Evolutionary conservation across 768 basidiomycete genomes (phyloP).

Genomic region (Macrolepiota fuliginosa): DNA sequence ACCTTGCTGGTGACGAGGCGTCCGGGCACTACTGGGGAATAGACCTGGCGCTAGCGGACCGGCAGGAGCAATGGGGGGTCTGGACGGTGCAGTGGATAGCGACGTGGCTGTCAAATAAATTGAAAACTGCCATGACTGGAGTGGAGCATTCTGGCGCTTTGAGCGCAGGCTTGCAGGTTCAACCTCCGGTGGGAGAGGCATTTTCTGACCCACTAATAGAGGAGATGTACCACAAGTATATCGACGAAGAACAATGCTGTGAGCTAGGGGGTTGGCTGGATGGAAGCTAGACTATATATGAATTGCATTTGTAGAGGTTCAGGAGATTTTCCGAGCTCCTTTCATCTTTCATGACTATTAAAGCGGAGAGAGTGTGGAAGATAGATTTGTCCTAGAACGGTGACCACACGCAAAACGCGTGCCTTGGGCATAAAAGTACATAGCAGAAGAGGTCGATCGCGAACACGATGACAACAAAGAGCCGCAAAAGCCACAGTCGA

Average conservation of each 20-base stretch:
- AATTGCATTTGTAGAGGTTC: constrained; percentile 1
- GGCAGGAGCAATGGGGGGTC: neutral
- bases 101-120: neutral
- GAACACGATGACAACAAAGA: constrained; percentile 10
- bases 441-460: neutral
- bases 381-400: constrained; percentile 7
- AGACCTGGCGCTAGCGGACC: neutral
- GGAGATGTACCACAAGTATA: constrained; percentile 42
- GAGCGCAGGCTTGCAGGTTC: neutral
- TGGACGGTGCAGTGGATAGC: neutral
- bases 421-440: constrained; percentile 9
- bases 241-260: constrained; percentile 32
- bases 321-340: constrained; percentile 7
- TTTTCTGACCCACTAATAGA: constrained; percentile 14
- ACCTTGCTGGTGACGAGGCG: neutral
- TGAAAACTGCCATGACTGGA: neutral
- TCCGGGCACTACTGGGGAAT: neutral
- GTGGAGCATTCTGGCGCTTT: neutral
- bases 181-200: neutral
- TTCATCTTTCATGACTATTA: neutral
- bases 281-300: constrained; percentile 13
- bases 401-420: constrained; percentile 10
- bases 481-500: constrained; percentile 15
- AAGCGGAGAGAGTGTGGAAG: constrained; percentile 4
- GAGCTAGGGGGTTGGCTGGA: constrained; percentile 10